phyloP scores from a whole-genome alignment of 2,329 filamentous ascomycete species.

The Colletotrichum gloeosporioides region DNA sequence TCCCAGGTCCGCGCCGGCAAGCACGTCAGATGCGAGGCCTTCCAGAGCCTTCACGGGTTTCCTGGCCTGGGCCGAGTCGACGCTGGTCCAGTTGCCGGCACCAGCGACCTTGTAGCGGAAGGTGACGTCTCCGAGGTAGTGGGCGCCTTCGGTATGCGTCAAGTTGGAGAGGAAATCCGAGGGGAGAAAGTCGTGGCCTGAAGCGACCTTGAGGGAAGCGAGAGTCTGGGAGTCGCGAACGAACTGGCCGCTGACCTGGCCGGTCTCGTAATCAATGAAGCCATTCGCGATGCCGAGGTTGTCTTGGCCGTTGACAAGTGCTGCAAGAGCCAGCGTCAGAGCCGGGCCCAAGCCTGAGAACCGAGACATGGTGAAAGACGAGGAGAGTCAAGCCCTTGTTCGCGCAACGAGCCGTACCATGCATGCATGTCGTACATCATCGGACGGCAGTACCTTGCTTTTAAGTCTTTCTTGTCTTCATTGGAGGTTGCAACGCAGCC shows the following conservation, averaged over 20 bases:
- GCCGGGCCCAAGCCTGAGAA: neutral
- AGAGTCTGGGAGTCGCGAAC: slow-evolving; percentile 46
- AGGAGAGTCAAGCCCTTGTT: neutral
- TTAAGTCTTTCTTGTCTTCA: neutral
- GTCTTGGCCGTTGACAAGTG: neutral
- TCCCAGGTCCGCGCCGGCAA: slow-evolving; percentile 45
- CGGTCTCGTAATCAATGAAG: neutral
- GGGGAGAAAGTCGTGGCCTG: slow-evolving; percentile 60
- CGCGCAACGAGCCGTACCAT: neutral
- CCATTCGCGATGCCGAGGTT: neutral
- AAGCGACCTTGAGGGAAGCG: slow-evolving; percentile 45
- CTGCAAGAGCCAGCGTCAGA: neutral
- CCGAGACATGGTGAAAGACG: neutral
- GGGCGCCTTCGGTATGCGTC: slow-evolving; percentile 54
- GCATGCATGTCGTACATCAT: neutral
- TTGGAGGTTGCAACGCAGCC: neutral
- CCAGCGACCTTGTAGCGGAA: slow-evolving; percentile 54
- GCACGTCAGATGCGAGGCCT: slow-evolving; percentile 12
- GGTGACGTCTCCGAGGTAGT: slow-evolving; percentile 65
- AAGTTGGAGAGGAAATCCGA: slow-evolving; percentile 53
- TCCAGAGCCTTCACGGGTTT: slow-evolving; percentile 36
- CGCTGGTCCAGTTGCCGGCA: slow-evolving; percentile 45
- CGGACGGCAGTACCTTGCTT: neutral
- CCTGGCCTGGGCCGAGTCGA: slow-evolving; percentile 50
- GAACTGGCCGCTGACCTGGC: slow-evolving; percentile 5